A percentile compares a stretch with the other conserved stretches of the same genome.
These are phyloP conservation scores for Canariomyces notabilis DNA, from an alignment of 2,329 filamentous ascomycete genomes.

Conservation along the genomic window DNA sequence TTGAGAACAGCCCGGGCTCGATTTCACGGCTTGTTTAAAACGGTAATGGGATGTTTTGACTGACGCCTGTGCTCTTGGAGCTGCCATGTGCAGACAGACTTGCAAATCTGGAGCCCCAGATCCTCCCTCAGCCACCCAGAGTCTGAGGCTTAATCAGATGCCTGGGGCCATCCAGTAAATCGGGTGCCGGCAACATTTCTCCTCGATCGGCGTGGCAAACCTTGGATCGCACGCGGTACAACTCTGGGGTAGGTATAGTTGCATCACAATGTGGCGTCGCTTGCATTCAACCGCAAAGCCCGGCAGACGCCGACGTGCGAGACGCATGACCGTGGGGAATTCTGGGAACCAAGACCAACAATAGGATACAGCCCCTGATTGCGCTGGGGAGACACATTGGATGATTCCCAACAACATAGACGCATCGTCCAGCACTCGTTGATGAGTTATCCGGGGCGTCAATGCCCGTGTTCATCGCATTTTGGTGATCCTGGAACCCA, in stretches of 20 bases:
- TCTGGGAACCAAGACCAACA: neutral
- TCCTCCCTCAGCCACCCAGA: neutral
- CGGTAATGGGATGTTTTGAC: too few relatives aligned
- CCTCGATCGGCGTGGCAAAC: conserved; percentile 7
- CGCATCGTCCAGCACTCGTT: neutral
- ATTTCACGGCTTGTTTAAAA: too few relatives aligned
- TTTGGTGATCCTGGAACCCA: neutral
- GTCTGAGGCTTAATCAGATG: neutral
- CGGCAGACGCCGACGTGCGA: neutral
- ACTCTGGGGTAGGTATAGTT: neutral
- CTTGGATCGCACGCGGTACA: neutral
- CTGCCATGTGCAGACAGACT: neutral
- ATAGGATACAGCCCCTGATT: neutral
- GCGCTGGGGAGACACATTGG: neutral
- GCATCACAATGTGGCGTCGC: conserved; percentile 9
- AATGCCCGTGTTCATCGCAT: conserved; percentile 6
- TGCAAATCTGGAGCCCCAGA: neutral
- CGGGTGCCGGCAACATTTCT: too few relatives aligned
- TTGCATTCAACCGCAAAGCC: neutral
- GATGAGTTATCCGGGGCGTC: neutral
- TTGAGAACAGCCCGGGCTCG: neutral
- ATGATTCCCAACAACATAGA: neutral
- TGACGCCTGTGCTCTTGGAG: neutral
- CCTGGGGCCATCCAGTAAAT: neutral
- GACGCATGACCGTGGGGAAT: neutral